These are phyloP conservation scores for Atkinsonella hypoxylon DNA, from an alignment of 2,329 filamentous ascomycete species.

Conservation along the genomic window DNA sequence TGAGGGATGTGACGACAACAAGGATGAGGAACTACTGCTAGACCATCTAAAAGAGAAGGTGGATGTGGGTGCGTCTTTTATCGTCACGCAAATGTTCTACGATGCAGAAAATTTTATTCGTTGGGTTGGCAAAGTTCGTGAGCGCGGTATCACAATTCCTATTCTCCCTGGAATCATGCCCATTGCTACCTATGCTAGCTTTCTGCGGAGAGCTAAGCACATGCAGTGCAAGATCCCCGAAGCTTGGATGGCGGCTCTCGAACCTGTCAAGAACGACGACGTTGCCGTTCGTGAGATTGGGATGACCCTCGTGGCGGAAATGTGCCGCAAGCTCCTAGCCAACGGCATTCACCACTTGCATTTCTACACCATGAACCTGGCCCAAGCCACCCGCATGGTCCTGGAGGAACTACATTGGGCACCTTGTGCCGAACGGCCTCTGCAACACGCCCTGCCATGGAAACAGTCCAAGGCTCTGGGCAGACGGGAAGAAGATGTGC, in stretches of 20 bases:
- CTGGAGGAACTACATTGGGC: conserved; percentile 79
- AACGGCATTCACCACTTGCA: conserved; percentile 81
- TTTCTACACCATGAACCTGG: conserved; percentile 99
- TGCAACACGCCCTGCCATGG: conserved; percentile 90
- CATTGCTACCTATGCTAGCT: conserved; percentile 90
- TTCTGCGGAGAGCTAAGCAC: conserved; percentile 80
- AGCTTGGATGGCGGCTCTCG: conserved; percentile 68
- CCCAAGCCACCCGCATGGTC: conserved; percentile 85
- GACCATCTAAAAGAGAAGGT: conserved; percentile 96
- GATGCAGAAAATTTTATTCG: conserved; percentile 88
- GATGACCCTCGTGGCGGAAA: conserved; percentile 72
- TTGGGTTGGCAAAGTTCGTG: conserved; percentile 81
- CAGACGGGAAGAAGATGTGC: conserved; percentile 84
- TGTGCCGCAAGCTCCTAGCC: conserved; percentile 78
- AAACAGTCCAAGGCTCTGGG: conserved; percentile 85
- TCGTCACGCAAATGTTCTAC: conserved; percentile 99
- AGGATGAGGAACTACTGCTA: conserved; percentile 72
- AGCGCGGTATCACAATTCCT: conserved; percentile 69
- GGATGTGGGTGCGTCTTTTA: conserved; percentile 83
- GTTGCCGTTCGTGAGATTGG: conserved; percentile 82
- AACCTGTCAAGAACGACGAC: conserved; percentile 95
- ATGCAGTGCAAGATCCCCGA: conserved; percentile 77
- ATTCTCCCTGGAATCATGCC: conserved; percentile 80
- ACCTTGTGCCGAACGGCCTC: conserved; percentile 63
- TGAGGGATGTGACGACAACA: conserved; percentile 88